Percentiles rank a stretch among this genome's conserved stretches.
phyloP scores from a whole-genome alignment of 345 rosid species.

The Populus ilicifolia region DNA sequence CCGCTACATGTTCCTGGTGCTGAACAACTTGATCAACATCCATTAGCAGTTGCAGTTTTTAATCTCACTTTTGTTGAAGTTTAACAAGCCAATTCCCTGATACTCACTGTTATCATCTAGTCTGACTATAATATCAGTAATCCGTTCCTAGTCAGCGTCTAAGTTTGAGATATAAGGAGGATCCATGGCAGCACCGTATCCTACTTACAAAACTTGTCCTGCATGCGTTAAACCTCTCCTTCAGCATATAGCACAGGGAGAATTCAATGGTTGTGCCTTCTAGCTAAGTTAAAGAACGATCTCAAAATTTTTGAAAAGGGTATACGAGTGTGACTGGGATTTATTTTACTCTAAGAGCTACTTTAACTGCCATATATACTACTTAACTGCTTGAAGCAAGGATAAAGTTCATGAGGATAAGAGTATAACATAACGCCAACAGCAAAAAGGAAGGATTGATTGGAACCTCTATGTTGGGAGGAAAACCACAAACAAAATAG shows the following conservation, averaged over 20 bases:
- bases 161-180: conserved; percentile 52
- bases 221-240: conserved; percentile 11
- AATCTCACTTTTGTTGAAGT: conserved; percentile 60
- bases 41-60: conserved; percentile 44
- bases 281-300: background rate
- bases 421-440: background rate
- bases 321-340: background rate
- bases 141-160: conserved; percentile 60
- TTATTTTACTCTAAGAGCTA: too few species aligned
- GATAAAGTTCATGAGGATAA: background rate
- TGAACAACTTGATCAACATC: conserved; percentile 58
- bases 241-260: conserved; percentile 10
- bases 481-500: background rate
- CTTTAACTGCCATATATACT: background rate
- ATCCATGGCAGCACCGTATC: conserved; percentile 37
- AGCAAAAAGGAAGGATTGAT: background rate
- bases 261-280: background rate
- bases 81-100: conserved; percentile 71
- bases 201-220: conserved; percentile 38
- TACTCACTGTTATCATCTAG: conserved; percentile 42
- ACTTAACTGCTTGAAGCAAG: background rate
- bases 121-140: conserved; percentile 47
- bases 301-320: background rate
- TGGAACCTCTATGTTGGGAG: background rate
- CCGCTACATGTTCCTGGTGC: conserved; percentile 39